Conservation (phyloP, 192 early-diverging fungal species). For the Coemansia interrupta region DNA sequence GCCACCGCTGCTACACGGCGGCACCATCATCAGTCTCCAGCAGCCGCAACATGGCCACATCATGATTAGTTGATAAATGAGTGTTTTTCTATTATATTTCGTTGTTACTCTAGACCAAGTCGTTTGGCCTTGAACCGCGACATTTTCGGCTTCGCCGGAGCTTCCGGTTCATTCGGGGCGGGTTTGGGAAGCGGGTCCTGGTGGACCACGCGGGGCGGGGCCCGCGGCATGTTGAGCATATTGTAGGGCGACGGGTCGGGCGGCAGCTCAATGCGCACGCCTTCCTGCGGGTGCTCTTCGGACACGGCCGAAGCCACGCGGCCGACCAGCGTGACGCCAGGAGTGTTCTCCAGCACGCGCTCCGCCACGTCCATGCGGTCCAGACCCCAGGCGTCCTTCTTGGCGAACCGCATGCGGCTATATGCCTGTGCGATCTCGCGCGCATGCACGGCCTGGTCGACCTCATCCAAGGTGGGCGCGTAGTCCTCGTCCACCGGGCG, state of each 20-base stretch:
- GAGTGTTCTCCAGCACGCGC: slow-evolving; percentile 11
- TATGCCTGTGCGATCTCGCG: slow-evolving; percentile 47
- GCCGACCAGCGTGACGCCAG: slow-evolving; percentile 26
- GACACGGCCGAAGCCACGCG: not conserved
- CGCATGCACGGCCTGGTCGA: slow-evolving; percentile 43
- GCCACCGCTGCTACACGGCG: slow-evolving; percentile 39
- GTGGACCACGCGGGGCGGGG: slow-evolving; percentile 28
- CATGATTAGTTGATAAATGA: not conserved
- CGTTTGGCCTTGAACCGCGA: slow-evolving; percentile 51
- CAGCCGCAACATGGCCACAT: not conserved
- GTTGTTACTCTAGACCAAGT: slow-evolving; percentile 25
- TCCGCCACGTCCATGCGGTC: slow-evolving; percentile 34
- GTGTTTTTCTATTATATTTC: too few species aligned
- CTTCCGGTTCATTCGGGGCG: not conserved
- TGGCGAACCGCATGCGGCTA: slow-evolving; percentile 22
- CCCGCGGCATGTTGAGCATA: not conserved
- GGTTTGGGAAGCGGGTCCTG: slow-evolving; percentile 1
- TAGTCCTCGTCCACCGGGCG: not conserved
- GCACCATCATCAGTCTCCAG: not conserved
- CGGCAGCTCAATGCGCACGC: slow-evolving; percentile 24
- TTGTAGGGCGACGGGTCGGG: slow-evolving; percentile 9
- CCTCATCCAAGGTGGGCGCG: slow-evolving; percentile 11
- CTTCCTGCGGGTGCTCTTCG: slow-evolving; percentile 8
- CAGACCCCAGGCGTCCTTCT: slow-evolving; percentile 26
- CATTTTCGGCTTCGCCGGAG: slow-evolving; percentile 32